Conservation (phyloP, 306 rosid genomes). For the Urtica urens region DNA sequence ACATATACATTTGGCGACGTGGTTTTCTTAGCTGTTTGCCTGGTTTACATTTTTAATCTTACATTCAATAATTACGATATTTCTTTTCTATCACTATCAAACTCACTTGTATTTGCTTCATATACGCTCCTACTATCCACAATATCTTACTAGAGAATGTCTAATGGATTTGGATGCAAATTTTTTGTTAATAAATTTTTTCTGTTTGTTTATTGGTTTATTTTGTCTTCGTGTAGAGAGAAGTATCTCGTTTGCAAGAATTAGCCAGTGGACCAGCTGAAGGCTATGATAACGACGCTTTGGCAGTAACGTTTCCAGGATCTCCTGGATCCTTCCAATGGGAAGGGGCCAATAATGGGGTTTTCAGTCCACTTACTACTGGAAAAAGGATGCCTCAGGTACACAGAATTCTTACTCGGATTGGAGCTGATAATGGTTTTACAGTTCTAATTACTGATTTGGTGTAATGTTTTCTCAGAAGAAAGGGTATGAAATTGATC, state of each 20-base stretch:
- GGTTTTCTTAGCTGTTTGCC: no score
- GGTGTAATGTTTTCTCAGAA: constrained; percentile 34
- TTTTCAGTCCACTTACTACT: constrained; percentile 63
- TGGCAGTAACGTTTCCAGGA: constrained; percentile 58
- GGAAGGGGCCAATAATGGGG: constrained; percentile 78
- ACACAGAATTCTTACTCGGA: constrained; percentile 6
- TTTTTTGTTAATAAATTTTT: neutral
- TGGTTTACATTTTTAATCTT: no score
- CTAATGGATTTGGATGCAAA: no score
- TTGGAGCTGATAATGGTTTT: constrained; percentile 5
- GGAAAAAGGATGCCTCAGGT: constrained; percentile 63
- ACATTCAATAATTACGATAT: no score
- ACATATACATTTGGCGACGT: no score
- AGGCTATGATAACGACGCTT: constrained; percentile 43
- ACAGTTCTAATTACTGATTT: constrained; percentile 14
- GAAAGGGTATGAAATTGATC: constrained; percentile 83
- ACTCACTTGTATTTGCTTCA: no score
- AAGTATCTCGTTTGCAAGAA: constrained; percentile 67
- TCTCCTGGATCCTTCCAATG: constrained; percentile 89
- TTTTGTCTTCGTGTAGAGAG: constrained; percentile 43
- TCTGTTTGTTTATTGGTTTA: neutral
- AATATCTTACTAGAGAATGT: no score
- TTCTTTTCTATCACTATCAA: no score
- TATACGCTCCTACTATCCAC: no score
- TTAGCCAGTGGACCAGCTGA: constrained; percentile 49